Percentiles rank a stretch among this genome's conserved stretches.
Evolutionary conservation across 1,139 yeast species (phyloP).

Genomic region (Yamadazyma aaseri): DNA sequence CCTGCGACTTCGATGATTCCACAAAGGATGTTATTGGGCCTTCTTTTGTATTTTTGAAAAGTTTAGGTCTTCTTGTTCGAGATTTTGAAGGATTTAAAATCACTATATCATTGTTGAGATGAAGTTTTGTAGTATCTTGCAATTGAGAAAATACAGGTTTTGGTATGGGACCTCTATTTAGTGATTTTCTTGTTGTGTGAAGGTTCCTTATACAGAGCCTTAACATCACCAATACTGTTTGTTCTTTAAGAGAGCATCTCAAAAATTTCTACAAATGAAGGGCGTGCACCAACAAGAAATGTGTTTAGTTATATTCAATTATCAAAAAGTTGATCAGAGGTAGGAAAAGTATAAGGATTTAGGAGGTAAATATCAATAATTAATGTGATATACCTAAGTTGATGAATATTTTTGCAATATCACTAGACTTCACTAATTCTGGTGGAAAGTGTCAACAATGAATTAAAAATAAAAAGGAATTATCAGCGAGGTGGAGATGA

Average conservation of each 20-base stretch:
- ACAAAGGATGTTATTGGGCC: neutral
- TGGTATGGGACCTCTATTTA: slow-evolving; percentile 3
- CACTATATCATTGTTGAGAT: slow-evolving; percentile 4
- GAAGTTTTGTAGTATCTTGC: slow-evolving; percentile 3
- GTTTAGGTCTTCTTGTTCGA: neutral
- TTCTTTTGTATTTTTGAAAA: neutral
- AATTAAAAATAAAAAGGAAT: no score
- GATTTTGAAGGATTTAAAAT: slow-evolving; percentile 1
- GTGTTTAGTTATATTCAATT: no score
- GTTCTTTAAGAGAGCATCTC: slow-evolving; percentile 1
- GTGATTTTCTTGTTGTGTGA: neutral
- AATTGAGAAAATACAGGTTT: slow-evolving; percentile 2
- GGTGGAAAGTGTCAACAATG: no score
- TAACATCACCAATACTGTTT: neutral
- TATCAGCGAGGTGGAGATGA: no score
- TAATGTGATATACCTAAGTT: no score
- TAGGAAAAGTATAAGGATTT: no score
- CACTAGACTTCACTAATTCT: no score
- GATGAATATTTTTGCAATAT: no score
- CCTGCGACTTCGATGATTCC: neutral
- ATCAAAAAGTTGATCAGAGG: no score
- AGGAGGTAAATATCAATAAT: no score
- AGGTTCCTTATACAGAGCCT: neutral
- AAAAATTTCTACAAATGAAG: no score
- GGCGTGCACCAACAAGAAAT: no score